Evolutionary conservation across 768 basidiomycete species (phyloP).

Genomic region (Heimioporus sp.): DNA sequence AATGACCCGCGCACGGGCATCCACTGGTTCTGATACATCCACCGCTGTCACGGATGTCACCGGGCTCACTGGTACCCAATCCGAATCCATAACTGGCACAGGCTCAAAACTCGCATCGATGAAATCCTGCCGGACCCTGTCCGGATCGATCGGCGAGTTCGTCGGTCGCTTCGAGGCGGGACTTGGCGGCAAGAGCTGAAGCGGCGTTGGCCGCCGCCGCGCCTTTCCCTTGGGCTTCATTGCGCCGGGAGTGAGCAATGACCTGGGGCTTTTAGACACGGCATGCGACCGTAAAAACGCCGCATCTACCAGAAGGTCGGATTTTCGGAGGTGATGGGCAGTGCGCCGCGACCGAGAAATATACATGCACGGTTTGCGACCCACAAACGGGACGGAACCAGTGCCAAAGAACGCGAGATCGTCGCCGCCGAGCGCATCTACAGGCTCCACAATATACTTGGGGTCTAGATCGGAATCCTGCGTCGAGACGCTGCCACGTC

Average conservation of each 20-base stretch:
- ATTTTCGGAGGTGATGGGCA: slow-evolving; percentile 38
- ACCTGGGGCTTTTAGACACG: slow-evolving; percentile 14
- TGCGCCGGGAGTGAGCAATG: slow-evolving; percentile 7
- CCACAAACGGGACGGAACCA: slow-evolving; percentile 19
- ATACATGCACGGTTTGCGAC: slow-evolving; percentile 32
- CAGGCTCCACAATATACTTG: slow-evolving; percentile 43
- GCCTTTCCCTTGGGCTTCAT: slow-evolving; percentile 26
- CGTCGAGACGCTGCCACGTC: slow-evolving; percentile 48
- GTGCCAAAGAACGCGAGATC: slow-evolving; percentile 35
- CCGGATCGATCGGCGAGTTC: slow-evolving; percentile 36
- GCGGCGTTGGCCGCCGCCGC: slow-evolving; percentile 42
- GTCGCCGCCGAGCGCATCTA: slow-evolving; percentile 30
- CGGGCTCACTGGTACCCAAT: slow-evolving; percentile 2
- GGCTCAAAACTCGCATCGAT: slow-evolving; percentile 46
- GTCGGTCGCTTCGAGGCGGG: slow-evolving; percentile 31
- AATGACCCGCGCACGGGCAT: not conserved
- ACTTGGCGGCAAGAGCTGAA: slow-evolving; percentile 36
- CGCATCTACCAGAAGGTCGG: slow-evolving; percentile 33
- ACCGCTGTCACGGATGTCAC: not conserved
- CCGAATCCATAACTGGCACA: not conserved
- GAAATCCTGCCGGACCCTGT: slow-evolving; percentile 39
- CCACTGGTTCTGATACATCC: not conserved
- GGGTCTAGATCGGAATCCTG: slow-evolving; percentile 56
- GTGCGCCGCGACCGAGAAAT: slow-evolving; percentile 33
- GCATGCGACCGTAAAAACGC: slow-evolving; percentile 22